Conservation (phyloP, 2,329 filamentous ascomycete genomes). For the Pseudogymnoascus sp. region DNA sequence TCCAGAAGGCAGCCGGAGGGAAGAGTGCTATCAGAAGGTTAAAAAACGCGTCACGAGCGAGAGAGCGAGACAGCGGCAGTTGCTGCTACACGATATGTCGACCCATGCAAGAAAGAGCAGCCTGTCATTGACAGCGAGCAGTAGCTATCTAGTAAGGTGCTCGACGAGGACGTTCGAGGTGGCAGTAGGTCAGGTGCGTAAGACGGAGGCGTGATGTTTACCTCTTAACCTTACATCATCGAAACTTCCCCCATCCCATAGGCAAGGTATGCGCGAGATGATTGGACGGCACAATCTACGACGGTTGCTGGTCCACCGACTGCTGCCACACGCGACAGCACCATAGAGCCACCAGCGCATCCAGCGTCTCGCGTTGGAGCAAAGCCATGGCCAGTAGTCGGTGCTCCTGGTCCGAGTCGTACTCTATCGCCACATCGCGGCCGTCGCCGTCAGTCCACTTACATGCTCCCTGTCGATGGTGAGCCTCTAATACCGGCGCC, state of each 20-base stretch:
- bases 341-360: slow-evolving; percentile 17
- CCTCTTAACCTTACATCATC: neutral
- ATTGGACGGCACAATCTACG: neutral
- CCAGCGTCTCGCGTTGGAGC: slow-evolving; percentile 11
- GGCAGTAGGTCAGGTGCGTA: neutral
- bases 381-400: slow-evolving; percentile 13
- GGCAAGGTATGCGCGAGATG: neutral
- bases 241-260: neutral
- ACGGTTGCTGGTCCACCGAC: slow-evolving; percentile 11
- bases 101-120: slow-evolving; percentile 13
- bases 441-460: slow-evolving; percentile 1
- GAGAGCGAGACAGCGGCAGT: slow-evolving; percentile 10
- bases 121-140: slow-evolving; percentile 13
- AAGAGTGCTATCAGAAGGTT: slow-evolving; percentile 3
- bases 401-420: neutral
- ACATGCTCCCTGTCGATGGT: neutral
- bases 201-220: neutral
- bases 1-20: neutral
- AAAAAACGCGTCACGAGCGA: neutral
- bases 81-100: slow-evolving; percentile 13
- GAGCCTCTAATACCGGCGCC: slow-evolving; percentile 12
- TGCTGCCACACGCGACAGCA: slow-evolving; percentile 15
- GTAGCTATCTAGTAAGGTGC: slow-evolving; percentile 10
- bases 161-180: slow-evolving; percentile 9
- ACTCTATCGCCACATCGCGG: slow-evolving; percentile 12